Conservation (phyloP, 1,284 basidiomycete genomes). For the Ganoderma boninense region DNA sequence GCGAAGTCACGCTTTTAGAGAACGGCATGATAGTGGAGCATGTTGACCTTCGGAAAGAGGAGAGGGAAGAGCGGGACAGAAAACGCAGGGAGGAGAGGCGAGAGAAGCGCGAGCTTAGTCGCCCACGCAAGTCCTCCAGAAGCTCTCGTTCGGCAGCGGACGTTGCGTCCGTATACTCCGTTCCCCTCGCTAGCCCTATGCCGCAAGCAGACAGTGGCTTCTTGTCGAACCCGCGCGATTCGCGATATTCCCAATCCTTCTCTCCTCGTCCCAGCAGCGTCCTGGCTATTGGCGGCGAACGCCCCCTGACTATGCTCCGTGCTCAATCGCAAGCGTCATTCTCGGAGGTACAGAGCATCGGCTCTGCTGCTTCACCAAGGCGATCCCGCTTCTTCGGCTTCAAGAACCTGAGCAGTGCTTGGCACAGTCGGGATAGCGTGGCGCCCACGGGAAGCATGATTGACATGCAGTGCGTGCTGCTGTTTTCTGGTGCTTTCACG, state of each 20-base stretch:
- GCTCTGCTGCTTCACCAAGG: conserved; percentile 68
- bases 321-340: conserved; percentile 81
- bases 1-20: conserved; percentile 82
- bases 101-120: conserved; percentile 46
- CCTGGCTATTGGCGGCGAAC: conserved; percentile 65
- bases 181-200: conserved; percentile 61
- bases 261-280: conserved; percentile 70
- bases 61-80: conserved; percentile 48
- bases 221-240: conserved; percentile 53
- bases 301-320: conserved; percentile 63
- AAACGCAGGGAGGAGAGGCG: conserved; percentile 44
- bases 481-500: conserved; percentile 10
- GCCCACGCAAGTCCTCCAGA: conserved; percentile 76
- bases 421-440: conserved; percentile 81
- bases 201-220: conserved; percentile 67
- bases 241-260: conserved; percentile 67
- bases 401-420: conserved; percentile 78
- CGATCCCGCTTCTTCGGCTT: conserved; percentile 85
- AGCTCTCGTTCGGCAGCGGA: conserved; percentile 65
- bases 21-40: conserved; percentile 89
- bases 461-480: conserved; percentile 87
- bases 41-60: conserved; percentile 83
- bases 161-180: conserved; percentile 74
- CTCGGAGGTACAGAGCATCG: conserved; percentile 77
- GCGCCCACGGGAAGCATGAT: conserved; percentile 87